Conservation (phyloP, 2,329 filamentous ascomycete genomes). For the Emericellopsis atlantica region DNA sequence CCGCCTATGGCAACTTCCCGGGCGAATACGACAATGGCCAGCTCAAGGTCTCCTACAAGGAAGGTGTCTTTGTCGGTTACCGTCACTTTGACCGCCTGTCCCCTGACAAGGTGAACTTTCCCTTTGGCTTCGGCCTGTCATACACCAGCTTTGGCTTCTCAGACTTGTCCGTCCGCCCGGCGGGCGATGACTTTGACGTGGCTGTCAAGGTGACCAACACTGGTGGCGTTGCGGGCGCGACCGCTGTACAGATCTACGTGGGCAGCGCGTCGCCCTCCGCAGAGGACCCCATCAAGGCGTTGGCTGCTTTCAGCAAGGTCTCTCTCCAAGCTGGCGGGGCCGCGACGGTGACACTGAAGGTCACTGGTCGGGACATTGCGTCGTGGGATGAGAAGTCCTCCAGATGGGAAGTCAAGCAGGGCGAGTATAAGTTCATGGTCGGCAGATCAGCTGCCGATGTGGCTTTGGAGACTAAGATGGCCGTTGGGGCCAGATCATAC, state of each 20-base stretch:
- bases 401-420: conserved; percentile 14
- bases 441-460: conserved; percentile 9
- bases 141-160: conserved; percentile 53
- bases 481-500: not conserved
- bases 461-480: conserved; percentile 2
- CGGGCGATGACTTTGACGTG: not conserved
- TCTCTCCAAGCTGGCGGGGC: conserved; percentile 5
- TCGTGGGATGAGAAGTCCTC: conserved; percentile 13
- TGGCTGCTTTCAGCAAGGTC: conserved; percentile 17
- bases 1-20: conserved; percentile 47
- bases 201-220: conserved; percentile 29
- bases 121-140: conserved; percentile 62
- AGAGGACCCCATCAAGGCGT: conserved; percentile 14
- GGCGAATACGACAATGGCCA: conserved; percentile 26
- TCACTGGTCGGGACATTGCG: conserved; percentile 12
- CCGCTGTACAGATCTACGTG: conserved; percentile 41
- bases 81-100: conserved; percentile 48
- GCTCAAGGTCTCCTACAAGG: conserved; percentile 42
- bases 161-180: not conserved
- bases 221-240: conserved; percentile 31
- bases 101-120: conserved; percentile 41
- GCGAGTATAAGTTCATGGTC: conserved; percentile 14
- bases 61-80: conserved; percentile 57
- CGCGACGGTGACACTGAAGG: conserved; percentile 9
- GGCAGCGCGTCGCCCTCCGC: conserved; percentile 4